phyloP scores from a whole-genome alignment of 331 rosid genomes.

The Telfairia occidentalis region DNA sequence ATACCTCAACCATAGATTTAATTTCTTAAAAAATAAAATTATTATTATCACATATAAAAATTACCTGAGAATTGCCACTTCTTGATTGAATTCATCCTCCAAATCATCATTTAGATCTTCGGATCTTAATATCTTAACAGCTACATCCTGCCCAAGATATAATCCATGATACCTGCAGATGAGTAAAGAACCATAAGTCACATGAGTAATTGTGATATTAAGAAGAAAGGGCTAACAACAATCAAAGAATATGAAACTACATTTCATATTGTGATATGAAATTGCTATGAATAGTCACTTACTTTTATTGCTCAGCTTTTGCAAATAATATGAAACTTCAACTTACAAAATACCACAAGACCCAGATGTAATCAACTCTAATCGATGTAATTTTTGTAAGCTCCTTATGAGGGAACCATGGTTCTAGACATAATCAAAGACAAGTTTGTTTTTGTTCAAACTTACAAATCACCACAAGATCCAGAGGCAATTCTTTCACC shows the following conservation, averaged over 20 bases:
- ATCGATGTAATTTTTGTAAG: neutral
- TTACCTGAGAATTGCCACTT: conserved; percentile 83
- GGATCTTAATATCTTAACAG: conserved; percentile 79
- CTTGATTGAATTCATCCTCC: conserved; percentile 93
- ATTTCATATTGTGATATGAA: neutral
- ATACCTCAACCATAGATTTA: neutral
- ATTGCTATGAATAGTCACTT: neutral
- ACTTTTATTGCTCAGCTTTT: neutral
- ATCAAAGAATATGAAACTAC: neutral
- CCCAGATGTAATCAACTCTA: conserved; percentile 53
- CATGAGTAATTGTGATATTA: neutral
- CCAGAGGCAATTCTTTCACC: conserved; percentile 94
- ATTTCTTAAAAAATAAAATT: neutral
- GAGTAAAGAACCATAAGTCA: conserved; percentile 3
- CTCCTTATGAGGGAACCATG: neutral
- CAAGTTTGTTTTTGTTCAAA: neutral
- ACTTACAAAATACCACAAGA: conserved; percentile 69
- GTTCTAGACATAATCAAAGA: neutral
- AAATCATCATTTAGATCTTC: conserved; percentile 72
- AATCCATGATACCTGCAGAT: conserved; percentile 63
- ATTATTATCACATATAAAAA: neutral
- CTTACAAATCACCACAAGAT: conserved; percentile 97
- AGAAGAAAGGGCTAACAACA: neutral
- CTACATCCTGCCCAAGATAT: conserved; percentile 85
- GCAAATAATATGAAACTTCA: neutral